Evolutionary conservation across 78 protist species (phyloP).

Genomic region (Dictyostelium capitatum): DNA sequence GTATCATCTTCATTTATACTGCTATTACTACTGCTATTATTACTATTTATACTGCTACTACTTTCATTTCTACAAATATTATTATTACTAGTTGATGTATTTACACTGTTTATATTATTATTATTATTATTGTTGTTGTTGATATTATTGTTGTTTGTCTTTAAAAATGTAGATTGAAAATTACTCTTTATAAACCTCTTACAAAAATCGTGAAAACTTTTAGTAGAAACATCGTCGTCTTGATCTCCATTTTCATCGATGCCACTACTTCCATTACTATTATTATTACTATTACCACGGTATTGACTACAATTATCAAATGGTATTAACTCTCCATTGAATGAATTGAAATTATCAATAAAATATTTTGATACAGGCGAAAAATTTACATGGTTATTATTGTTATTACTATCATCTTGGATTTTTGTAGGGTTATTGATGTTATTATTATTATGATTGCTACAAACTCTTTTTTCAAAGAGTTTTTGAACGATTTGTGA

Average conservation of each 20-base stretch:
- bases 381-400: conserved; percentile 4
- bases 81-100: background rate
- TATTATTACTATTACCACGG: background rate
- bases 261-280: background rate
- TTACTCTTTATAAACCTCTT: background rate
- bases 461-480: background rate
- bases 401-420: background rate
- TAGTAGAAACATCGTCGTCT: background rate
- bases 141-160: background rate
- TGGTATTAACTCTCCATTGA: background rate
- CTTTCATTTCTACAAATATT: background rate
- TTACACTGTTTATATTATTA: background rate
- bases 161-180: background rate
- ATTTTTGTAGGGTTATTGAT: no score
- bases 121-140: background rate
- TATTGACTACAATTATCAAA: background rate
- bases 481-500: conserved; percentile 44
- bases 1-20: background rate
- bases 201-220: background rate
- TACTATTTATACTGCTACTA: background rate
- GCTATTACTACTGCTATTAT: background rate
- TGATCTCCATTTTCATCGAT: background rate
- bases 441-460: background rate
- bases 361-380: conserved; percentile 31
- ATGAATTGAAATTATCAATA: conserved; percentile 19